Conservation (phyloP, 106 monocot genomes). For the Iris macrosiphon region DNA sequence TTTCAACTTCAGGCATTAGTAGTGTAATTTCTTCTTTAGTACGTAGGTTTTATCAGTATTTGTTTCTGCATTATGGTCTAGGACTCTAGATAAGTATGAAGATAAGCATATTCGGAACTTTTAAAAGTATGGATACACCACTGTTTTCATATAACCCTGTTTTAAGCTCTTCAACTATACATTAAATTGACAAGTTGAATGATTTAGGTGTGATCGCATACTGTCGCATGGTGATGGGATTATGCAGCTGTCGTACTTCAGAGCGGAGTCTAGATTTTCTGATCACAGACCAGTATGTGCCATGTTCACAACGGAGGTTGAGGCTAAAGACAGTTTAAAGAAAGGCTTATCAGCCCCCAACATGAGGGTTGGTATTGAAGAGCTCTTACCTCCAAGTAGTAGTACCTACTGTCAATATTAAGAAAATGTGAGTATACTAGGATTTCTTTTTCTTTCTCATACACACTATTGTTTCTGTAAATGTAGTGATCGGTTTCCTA, state of each 20-base stretch:
- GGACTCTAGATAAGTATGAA: too few relatives aligned
- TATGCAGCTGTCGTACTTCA: slow-evolving; percentile 48
- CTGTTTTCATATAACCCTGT: too few relatives aligned
- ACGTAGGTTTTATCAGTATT: too few relatives aligned
- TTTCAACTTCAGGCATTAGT: too few relatives aligned
- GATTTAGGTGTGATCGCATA: slow-evolving; percentile 73
- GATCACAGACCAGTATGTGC: slow-evolving; percentile 81
- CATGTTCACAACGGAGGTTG: slow-evolving; percentile 48
- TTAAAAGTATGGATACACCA: too few relatives aligned
- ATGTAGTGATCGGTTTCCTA: too few relatives aligned
- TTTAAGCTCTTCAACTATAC: background rate
- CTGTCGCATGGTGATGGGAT: slow-evolving; percentile 79
- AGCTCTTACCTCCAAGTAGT: slow-evolving; percentile 38
- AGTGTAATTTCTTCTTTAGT: too few relatives aligned
- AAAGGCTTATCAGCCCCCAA: slow-evolving; percentile 25
- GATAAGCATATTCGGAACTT: too few relatives aligned
- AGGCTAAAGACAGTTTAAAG: slow-evolving; percentile 26
- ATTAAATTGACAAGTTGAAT: background rate
- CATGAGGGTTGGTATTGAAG: slow-evolving; percentile 59
- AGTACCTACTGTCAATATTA: slow-evolving; percentile 11
- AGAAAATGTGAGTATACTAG: background rate
- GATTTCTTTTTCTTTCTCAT: too few relatives aligned
- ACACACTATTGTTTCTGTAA: too few relatives aligned
- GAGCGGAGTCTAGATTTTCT: slow-evolving; percentile 75
- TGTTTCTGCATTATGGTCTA: too few relatives aligned